A percentile compares a stretch with the other conserved stretches of the same genome.
These are phyloP conservation scores for Xylariaceae sp. DNA, from an alignment of 2,329 filamentous ascomycete species.

Conservation along the genomic window DNA sequence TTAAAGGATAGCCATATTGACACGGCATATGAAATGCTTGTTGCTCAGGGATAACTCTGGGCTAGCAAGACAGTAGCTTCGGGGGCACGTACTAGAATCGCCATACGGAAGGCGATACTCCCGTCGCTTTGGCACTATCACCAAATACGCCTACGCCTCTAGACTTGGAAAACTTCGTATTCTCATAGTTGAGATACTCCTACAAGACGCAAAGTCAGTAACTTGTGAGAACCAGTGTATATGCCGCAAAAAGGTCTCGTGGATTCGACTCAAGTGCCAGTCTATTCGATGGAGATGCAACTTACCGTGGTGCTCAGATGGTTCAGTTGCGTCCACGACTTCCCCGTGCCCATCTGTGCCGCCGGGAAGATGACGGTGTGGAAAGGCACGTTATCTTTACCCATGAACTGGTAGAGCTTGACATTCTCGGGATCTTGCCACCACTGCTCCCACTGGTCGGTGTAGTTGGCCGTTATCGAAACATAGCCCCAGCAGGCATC, in stretches of 20 bases:
- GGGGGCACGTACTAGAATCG: too few relatives aligned
- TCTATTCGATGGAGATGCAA: too few relatives aligned
- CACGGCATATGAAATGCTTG: too few relatives aligned
- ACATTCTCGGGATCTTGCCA: slow-evolving; percentile 68
- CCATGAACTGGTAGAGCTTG: slow-evolving; percentile 69
- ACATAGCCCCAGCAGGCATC: slow-evolving; percentile 79
- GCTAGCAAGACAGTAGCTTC: too few relatives aligned
- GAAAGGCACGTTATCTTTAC: slow-evolving; percentile 67
- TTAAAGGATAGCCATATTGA: too few relatives aligned
- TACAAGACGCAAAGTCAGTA: too few relatives aligned
- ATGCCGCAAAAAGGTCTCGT: too few relatives aligned
- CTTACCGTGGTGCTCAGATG: slow-evolving; percentile 64
- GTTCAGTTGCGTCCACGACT: slow-evolving; percentile 69
- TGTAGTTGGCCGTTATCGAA: slow-evolving; percentile 70
- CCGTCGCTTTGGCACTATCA: slow-evolving; percentile 63
- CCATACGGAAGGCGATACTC: slow-evolving; percentile 64
- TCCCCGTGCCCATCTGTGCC: slow-evolving; percentile 60
- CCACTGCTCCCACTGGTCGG: slow-evolving; percentile 65
- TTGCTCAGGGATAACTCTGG: too few relatives aligned
- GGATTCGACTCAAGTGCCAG: too few relatives aligned
- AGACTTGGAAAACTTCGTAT: slow-evolving; percentile 69
- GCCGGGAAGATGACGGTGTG: slow-evolving; percentile 71
- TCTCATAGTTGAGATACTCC: slow-evolving; percentile 67
- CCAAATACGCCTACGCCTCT: slow-evolving; percentile 68
- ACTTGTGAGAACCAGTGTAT: too few relatives aligned